Conservation (phyloP, 2,329 filamentous ascomycete genomes). For the Cytospora paraplurivora region DNA sequence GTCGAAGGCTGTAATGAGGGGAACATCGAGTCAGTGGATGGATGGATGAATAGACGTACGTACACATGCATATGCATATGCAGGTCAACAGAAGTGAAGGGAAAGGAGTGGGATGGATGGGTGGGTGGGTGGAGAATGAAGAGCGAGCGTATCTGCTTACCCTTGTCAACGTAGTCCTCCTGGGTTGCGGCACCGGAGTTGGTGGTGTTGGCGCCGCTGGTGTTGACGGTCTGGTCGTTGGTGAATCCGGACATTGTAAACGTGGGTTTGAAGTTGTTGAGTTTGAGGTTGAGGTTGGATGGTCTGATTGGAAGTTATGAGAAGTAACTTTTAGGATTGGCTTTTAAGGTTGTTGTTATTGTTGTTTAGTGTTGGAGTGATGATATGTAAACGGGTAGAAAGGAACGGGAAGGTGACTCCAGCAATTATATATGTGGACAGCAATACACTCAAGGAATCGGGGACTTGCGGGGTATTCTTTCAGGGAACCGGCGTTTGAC, state of each 20-base stretch:
- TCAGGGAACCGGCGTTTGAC: too few species aligned
- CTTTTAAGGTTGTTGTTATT: neutral
- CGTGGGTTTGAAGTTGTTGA: too few species aligned
- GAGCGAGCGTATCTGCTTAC: conserved; percentile 33
- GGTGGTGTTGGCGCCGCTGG: conserved; percentile 13
- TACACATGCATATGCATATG: too few species aligned
- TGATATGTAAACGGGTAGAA: neutral
- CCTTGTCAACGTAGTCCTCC: conserved; percentile 39
- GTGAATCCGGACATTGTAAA: conserved; percentile 17
- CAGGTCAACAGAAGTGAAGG: too few species aligned
- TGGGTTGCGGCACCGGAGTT: conserved; percentile 32
- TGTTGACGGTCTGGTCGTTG: conserved; percentile 12
- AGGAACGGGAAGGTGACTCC: too few species aligned
- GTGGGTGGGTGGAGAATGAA: too few species aligned
- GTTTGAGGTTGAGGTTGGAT: neutral
- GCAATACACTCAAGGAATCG: too few species aligned
- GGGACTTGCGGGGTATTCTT: too few species aligned
- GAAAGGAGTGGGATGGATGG: neutral
- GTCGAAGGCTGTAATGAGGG: conserved; percentile 34
- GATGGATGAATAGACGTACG: too few species aligned
- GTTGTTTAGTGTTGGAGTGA: neutral
- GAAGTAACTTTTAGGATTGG: neutral
- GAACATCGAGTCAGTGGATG: conserved; percentile 12
- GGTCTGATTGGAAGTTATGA: neutral
- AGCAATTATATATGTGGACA: neutral